Conservation (phyloP, 139 green algal genomes). For the Nannochloris sp. region DNA sequence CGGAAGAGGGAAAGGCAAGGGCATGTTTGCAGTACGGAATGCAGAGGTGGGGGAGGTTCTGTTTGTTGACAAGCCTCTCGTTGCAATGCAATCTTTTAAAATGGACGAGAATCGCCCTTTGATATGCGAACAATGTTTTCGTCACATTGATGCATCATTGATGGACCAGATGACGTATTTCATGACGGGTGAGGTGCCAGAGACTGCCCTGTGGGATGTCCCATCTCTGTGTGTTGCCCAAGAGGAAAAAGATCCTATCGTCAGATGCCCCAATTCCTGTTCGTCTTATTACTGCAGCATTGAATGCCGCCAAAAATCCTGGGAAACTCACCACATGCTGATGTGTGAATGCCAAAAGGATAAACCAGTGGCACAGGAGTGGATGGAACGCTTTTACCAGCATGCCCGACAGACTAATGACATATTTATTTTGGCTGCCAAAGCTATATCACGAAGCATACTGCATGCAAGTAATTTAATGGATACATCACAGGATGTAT, state of each 20-base stretch:
- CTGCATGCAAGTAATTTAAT: background rate
- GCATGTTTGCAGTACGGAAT: conserved; percentile 2
- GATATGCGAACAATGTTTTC: background rate
- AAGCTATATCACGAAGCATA: background rate
- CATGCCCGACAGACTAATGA: conserved; percentile 8
- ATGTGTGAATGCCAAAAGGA: background rate
- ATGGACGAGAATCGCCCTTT: background rate
- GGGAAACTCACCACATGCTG: background rate
- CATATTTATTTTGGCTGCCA: conserved; percentile 13
- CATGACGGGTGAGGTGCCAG: no score
- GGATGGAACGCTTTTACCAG: conserved; percentile 2
- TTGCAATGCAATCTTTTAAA: conserved; percentile 1
- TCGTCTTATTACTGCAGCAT: conserved; percentile 1
- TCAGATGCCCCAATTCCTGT: background rate
- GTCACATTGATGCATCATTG: background rate
- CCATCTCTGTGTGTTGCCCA: no score
- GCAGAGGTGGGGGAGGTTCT: background rate
- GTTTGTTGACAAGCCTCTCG: conserved; percentile 5
- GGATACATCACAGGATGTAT: no score
- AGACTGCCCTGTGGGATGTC: no score
- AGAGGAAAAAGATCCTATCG: background rate
- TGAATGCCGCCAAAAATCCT: background rate
- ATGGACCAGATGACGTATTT: background rate
- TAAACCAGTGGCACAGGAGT: background rate
- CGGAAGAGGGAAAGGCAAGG: conserved; percentile 8